phyloP scores from a whole-genome alignment of 2,329 filamentous ascomycete genomes.

The Colletotrichum acutatum region DNA sequence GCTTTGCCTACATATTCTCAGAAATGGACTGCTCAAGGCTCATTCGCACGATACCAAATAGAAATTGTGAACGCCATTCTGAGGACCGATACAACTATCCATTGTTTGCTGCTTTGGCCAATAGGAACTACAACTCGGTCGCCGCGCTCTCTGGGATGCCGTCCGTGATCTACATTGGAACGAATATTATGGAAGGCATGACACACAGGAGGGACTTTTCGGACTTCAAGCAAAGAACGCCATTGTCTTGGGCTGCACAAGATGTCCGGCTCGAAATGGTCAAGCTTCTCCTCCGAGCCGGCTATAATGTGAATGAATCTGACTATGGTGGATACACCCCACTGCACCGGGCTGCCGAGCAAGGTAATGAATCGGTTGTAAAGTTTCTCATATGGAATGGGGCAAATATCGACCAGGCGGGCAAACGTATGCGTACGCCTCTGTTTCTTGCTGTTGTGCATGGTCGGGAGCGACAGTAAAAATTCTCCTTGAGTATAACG shows the following conservation, averaged over 20 bases:
- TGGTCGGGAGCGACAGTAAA: too few relatives aligned
- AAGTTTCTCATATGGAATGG: not conserved
- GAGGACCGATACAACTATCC: slow-evolving; percentile 46
- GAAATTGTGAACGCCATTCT: slow-evolving; percentile 30
- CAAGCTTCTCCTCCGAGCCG: slow-evolving; percentile 32
- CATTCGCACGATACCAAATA: slow-evolving; percentile 40
- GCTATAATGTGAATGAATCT: not conserved
- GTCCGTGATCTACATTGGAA: slow-evolving; percentile 18
- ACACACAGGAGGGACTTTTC: not conserved
- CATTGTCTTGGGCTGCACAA: slow-evolving; percentile 41
- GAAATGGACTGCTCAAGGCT: slow-evolving; percentile 40
- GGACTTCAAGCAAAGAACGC: slow-evolving; percentile 4
- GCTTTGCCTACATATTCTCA: slow-evolving; percentile 49
- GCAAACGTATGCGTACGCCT: too few relatives aligned
- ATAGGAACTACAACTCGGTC: slow-evolving; percentile 41
- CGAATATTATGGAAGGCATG: slow-evolving; percentile 20
- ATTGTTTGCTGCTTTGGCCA: slow-evolving; percentile 49
- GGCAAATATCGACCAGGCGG: too few relatives aligned
- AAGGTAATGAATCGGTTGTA: not conserved
- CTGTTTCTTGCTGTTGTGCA: too few relatives aligned
- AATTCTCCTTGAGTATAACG: too few relatives aligned
- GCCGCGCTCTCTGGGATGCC: slow-evolving; percentile 37
- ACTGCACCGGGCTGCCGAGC: not conserved
- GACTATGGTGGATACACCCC: not conserved
- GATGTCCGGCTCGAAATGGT: slow-evolving; percentile 38